Percentiles rank a stretch among this genome's conserved stretches.
These are phyloP conservation scores for Blastosporella zonata DNA, from an alignment of 1,284 basidiomycete genomes.

Conservation along the genomic window DNA sequence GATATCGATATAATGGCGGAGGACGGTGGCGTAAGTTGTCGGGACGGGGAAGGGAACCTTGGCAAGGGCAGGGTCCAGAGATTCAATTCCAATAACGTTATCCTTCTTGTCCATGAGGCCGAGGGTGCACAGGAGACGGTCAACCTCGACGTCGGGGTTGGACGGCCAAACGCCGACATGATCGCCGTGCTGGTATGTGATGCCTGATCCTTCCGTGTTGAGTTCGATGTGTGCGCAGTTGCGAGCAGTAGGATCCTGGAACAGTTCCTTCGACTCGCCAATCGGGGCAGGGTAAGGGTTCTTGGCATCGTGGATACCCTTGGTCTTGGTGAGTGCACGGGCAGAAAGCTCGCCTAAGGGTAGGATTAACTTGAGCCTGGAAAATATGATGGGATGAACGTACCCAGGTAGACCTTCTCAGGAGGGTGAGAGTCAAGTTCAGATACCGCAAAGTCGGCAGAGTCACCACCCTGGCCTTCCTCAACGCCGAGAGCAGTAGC, in stretches of 20 bases:
- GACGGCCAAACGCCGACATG: conserved; percentile 97
- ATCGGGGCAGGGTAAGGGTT: conserved; percentile 94
- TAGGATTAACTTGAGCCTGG: conserved; percentile 10
- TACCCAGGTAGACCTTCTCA: conserved; percentile 90
- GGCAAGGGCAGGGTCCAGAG: conserved; percentile 94
- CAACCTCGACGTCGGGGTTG: conserved; percentile 91
- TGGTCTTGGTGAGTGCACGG: conserved; percentile 85
- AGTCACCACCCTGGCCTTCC: conserved; percentile 93
- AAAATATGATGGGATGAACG: conserved; percentile 23
- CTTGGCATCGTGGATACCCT: conserved; percentile 95
- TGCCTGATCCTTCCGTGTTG: conserved; percentile 91
- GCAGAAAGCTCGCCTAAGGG: conserved; percentile 84
- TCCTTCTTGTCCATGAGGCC: conserved; percentile 81
- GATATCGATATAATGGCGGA: conserved; percentile 97
- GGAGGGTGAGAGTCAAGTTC: conserved; percentile 72
- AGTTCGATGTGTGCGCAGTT: conserved; percentile 97
- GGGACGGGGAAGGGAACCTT: conserved; percentile 99
- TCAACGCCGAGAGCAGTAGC: conserved; percentile 82
- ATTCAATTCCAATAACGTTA: conserved; percentile 87
- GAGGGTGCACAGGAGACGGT: conserved; percentile 83
- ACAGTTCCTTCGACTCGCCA: conserved; percentile 78
- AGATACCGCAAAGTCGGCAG: conserved; percentile 91
- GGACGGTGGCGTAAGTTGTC: conserved; percentile 91
- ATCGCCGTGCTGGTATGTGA: conserved; percentile 98
- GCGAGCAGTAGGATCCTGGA: conserved; percentile 70